A percentile compares a stretch with the other conserved stretches of the same genome.
These are phyloP conservation scores for Aspergillus indologenus DNA, from an alignment of 495 filamentous ascomycete species.

Conservation along the genomic window DNA sequence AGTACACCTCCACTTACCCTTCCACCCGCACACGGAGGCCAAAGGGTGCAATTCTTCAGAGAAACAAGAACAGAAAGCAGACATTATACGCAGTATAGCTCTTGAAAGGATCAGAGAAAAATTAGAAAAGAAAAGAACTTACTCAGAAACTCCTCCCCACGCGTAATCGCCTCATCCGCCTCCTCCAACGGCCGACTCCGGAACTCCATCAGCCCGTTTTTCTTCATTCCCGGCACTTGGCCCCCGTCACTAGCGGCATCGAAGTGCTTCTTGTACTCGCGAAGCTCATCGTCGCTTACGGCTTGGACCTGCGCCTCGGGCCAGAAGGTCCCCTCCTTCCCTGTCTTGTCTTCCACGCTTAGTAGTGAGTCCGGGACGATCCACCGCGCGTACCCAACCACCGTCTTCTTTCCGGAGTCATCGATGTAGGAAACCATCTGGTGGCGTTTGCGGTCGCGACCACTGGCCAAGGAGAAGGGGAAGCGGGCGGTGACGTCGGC, in stretches of 20 bases:
- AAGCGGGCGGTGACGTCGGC: background rate
- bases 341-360: too few relatives aligned
- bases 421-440: background rate
- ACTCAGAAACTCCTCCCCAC: constrained; percentile 13
- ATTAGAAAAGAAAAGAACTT: background rate
- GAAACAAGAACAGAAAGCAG: too few relatives aligned
- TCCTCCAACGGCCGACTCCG: constrained; percentile 9
- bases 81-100: background rate
- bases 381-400: background rate
- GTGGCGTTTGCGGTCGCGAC: background rate
- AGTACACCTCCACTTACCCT: too few relatives aligned
- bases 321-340: background rate
- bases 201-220: background rate
- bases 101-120: background rate
- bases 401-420: background rate
- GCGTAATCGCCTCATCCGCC: constrained; percentile 8
- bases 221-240: constrained; percentile 8
- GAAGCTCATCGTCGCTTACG: background rate
- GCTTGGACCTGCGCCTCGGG: background rate
- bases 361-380: background rate
- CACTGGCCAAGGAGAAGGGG: constrained; percentile 2
- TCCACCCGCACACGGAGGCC: too few relatives aligned
- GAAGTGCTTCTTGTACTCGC: background rate
- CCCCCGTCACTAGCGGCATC: constrained; percentile 8
- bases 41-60: too few relatives aligned